Base-by-base conservation (phyloP, 306 rosid genomes). In the Acacia crassicarpa region DNA sequence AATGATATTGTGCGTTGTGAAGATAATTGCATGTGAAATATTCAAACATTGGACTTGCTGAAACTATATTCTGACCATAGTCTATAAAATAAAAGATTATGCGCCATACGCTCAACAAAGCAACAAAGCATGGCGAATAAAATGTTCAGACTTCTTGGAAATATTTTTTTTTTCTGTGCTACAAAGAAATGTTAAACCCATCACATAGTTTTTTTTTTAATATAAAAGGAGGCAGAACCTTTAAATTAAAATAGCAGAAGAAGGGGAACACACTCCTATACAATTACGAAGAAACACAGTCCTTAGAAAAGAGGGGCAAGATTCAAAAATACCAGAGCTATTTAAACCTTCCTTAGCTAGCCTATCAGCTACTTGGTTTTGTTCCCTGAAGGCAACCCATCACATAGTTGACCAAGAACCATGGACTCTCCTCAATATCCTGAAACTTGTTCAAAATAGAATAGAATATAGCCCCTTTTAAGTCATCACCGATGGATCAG, bases 1-100 rank as follows among this genome's bases (percentile, higher is more conserved):
- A 15, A 56, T 40, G 23, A 6, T 30, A 14, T 49, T 13, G 48
- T 9, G 19, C 69, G 54, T 16, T 74, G 67, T 53, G 35, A 46
- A 58, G 74, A 48, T 69, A n/a, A 35, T 22, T 6, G 44, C 86
- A 65, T 79, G 85, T 84, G 90, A 86, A 82, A 58, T 71, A 74
- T n/a, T 84, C 74, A 66, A 74, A 56, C 25, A 33, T 69, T 76
- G 81, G 67, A 77, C 81, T 69, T 44, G 75, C 85, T 83, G 78
- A 83, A 77, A 85, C 70, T 22, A 68, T 82, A 80, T 17, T 83
- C 76, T 85, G 88, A 84, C 38, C 38, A 66, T 53, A 63, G 58
- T 68, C 53, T 69, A 72, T 65, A 62, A 38, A 73, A 76, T 58
- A 62, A 43, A 73, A 76, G 81, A 74, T 49, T 5, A 65, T n/a